Base-by-base conservation (phyloP, 139 green algal genomes). In the Choricystis sp. region DNA sequence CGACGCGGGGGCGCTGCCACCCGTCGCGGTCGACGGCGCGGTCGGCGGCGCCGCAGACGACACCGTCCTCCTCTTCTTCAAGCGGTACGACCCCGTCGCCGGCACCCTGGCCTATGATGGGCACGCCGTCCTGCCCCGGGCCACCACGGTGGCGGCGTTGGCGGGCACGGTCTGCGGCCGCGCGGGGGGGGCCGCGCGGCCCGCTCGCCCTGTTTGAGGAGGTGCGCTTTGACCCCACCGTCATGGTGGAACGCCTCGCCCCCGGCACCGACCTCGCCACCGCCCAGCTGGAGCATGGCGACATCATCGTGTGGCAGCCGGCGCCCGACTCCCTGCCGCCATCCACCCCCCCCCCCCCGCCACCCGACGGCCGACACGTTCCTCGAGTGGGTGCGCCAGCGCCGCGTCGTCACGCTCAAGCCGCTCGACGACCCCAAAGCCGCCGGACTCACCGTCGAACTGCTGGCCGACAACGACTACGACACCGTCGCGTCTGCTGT, bases 381-480 rank as follows among this genome's bases (percentile, higher is more conserved):
- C 66, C 49, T 96, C 62, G 26, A 79, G 26, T 88, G 91, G 72
- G 72, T 94, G 21, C 74, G 71, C 58, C 75, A 82, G 30, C 61
- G 76, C 5, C 75, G 77, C 55, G 56, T 79, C 2, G 81, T 94
- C 2, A 71, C 66, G 29, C 93, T 94, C 75, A 70, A 73, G 63
- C 71, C 55, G 30, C 64, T 92, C 26, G 76, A 84, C 4, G 28
- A 83, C 57, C 87, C 86, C 28, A 74, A 81, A 14, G 83, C 79
- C 29, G n/a, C n/a, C n/a, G n/a, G n/a, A n/a, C 69, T 92, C 16
- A 72, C 63, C 57, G 70, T 97, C n/a, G 93, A 98, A 81, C 74
- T 98, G 62, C 69, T 74, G 22, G 83, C 79, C 30, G 72, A 84
- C 31, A 71, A 83, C 29, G 71, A 52, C 21, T 98, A 97, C 59